These are phyloP conservation scores for Coffea humblotiana DNA, from an alignment of 305 asterid genomes.

Conservation along the genomic window DNA sequence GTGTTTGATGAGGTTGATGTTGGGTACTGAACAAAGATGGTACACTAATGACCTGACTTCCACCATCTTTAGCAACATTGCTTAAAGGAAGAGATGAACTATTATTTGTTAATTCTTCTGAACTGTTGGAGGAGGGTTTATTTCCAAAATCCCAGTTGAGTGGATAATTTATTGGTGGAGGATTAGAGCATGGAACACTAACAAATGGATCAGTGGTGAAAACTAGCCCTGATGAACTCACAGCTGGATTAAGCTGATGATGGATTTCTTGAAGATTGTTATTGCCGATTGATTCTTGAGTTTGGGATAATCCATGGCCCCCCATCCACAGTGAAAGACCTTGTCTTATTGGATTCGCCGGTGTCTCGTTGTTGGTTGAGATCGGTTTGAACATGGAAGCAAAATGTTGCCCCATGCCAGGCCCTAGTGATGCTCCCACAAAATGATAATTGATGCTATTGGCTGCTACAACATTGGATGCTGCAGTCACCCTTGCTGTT, in stretches of 20 bases:
- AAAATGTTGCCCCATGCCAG: conserved; percentile 48
- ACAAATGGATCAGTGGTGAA: conserved; percentile 29
- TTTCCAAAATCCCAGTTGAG: conserved; percentile 60
- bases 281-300: conserved; percentile 31
- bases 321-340: conserved; percentile 59
- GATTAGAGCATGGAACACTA: conserved; percentile 23
- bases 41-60: conserved; percentile 30
- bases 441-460: conserved; percentile 47
- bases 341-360: conserved; percentile 26
- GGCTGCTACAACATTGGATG: conserved; percentile 39
- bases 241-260: conserved; percentile 29
- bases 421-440: conserved; percentile 50
- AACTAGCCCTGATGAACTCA: conserved; percentile 32
- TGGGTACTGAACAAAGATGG: conserved; percentile 65
- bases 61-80: conserved; percentile 17
- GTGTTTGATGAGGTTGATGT: conserved; percentile 30
- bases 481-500: conserved; percentile 74
- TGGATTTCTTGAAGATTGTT: conserved; percentile 54
- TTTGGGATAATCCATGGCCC: conserved; percentile 27
- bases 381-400: conserved; percentile 52
- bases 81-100: conserved; percentile 29
- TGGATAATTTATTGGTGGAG: conserved; percentile 30
- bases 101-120: conserved; percentile 25
- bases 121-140: conserved; percentile 31
- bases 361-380: conserved; percentile 24